A percentile compares a stretch with the other conserved stretches of the same genome.
phyloP scores from a whole-genome alignment of 1,139 yeast genomes.

The Yarrowia galli region DNA sequence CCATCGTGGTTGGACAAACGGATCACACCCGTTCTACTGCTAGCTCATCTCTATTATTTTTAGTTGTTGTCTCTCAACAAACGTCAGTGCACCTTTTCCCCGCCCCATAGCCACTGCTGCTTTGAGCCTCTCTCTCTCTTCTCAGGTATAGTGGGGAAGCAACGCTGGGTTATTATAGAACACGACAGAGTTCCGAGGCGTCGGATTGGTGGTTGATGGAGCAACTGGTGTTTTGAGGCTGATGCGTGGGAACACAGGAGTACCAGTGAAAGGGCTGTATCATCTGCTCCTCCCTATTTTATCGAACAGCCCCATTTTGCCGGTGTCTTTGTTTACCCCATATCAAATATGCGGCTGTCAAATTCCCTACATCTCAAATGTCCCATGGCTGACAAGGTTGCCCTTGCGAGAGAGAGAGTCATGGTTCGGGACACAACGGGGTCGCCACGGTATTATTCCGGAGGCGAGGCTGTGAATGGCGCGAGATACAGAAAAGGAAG shows the following conservation, averaged over 20 bases:
- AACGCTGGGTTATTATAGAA: background rate
- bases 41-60: slow-evolving; percentile 18
- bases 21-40: background rate
- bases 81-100: slow-evolving; percentile 13
- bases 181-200: slow-evolving; percentile 1
- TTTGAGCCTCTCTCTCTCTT: slow-evolving; percentile 3
- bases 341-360: slow-evolving; percentile 13
- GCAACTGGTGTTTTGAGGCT: background rate
- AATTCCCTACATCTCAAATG: slow-evolving; percentile 6
- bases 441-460: slow-evolving; percentile 5
- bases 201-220: background rate
- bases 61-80: slow-evolving; percentile 11
- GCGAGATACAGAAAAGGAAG: background rate
- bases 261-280: background rate
- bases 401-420: background rate
- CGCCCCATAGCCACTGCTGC: slow-evolving; percentile 7
- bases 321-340: background rate
- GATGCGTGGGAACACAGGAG: too few species aligned
- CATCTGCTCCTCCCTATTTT: background rate
- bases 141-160: slow-evolving; percentile 10
- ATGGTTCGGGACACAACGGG: background rate
- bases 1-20: background rate
- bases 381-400: slow-evolving; percentile 19
- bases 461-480: background rate
- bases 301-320: background rate